phyloP scores from a whole-genome alignment of 495 filamentous ascomycete species.

The Trichoderma virens region DNA sequence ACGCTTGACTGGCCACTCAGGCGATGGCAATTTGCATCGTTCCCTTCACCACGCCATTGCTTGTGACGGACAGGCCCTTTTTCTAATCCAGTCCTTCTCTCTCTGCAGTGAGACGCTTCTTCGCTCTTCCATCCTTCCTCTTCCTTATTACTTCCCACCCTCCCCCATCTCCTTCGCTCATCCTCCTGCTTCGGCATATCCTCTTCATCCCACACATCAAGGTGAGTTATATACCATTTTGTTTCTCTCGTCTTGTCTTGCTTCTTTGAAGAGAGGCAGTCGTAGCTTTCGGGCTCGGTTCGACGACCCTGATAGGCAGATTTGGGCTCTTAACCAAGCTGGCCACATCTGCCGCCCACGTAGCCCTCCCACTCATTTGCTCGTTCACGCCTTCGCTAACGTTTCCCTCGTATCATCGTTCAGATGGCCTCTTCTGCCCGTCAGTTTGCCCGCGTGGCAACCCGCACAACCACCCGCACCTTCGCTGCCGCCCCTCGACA shows the following conservation, averaged over 20 bases:
- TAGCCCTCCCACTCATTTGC: background rate
- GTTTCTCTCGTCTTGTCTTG: background rate
- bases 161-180: background rate
- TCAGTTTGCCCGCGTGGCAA: constrained; percentile 48
- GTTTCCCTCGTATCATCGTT: background rate
- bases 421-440: constrained; percentile 43
- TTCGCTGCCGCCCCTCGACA: constrained; percentile 44
- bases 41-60: background rate
- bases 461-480: constrained; percentile 46
- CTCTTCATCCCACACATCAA: background rate
- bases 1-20: background rate
- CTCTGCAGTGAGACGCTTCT: background rate
- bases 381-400: background rate
- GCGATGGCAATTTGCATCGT: constrained; percentile 7
- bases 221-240: background rate
- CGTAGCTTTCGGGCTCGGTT: background rate
- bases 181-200: background rate
- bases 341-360: background rate
- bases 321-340: background rate
- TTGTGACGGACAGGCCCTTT: background rate
- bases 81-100: background rate
- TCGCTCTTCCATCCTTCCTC: background rate
- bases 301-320: background rate
- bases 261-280: background rate
- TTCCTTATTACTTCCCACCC: background rate